Evolutionary conservation across 768 basidiomycete species (phyloP).

Genomic region (Hebeloma cylindrosporum): DNA sequence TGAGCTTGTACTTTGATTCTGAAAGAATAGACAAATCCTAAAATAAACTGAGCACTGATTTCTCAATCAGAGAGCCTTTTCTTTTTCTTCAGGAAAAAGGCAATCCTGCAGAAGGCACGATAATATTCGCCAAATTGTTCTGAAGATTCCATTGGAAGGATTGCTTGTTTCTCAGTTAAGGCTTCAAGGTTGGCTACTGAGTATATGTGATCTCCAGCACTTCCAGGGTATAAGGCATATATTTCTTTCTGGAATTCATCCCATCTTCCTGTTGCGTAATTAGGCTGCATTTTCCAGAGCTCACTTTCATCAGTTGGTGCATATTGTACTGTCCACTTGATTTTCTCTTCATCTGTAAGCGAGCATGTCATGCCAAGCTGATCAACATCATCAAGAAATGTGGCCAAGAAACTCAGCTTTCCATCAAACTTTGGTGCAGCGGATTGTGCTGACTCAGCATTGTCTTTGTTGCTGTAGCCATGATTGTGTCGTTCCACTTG

Average conservation of each 20-base stretch:
- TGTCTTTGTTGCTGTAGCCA: background rate
- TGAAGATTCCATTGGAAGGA: background rate
- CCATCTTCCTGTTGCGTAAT: conserved; percentile 1
- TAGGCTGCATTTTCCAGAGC: background rate
- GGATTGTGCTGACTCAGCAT: background rate
- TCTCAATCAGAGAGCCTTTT: background rate
- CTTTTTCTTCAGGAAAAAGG: background rate
- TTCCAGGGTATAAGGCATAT: conserved; percentile 3
- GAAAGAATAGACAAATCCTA: background rate
- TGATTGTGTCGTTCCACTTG: too few relatives aligned
- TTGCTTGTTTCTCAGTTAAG: background rate
- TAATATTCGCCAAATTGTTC: conserved; percentile 8
- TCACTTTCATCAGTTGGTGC: background rate
- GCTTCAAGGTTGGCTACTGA: background rate
- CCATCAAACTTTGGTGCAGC: conserved; percentile 1
- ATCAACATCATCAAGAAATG: background rate
- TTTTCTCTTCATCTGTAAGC: background rate
- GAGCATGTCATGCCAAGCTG: background rate
- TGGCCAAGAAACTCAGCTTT: background rate
- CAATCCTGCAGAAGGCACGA: background rate
- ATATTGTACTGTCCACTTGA: conserved; percentile 2
- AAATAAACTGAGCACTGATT: background rate
- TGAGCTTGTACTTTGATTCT: background rate
- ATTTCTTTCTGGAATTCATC: background rate
- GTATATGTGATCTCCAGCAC: background rate